phyloP scores from a whole-genome alignment of 345 rosid species.

The Gossypium turneri region DNA sequence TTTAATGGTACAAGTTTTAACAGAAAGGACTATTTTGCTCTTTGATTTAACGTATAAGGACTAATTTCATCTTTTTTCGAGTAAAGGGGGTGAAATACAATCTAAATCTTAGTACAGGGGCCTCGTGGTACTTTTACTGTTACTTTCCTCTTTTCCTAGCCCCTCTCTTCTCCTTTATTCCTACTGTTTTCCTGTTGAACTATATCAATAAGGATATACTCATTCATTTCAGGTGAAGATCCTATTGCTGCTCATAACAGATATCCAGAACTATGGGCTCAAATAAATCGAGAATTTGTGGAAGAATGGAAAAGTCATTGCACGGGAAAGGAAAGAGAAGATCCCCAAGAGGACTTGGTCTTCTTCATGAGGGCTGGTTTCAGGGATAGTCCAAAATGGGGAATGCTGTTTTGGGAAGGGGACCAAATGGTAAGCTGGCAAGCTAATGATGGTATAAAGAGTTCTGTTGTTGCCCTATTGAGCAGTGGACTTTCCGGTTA shows the following conservation, averaged over 20 bases:
- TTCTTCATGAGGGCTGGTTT: conserved; percentile 51
- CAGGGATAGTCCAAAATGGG: conserved; percentile 68
- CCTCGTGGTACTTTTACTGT: not conserved
- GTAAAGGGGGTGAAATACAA: too few relatives aligned
- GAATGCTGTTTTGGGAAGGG: conserved; percentile 78
- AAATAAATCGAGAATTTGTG: conserved; percentile 53
- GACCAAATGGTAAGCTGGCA: conserved; percentile 86
- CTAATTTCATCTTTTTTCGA: too few relatives aligned
- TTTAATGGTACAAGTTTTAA: too few relatives aligned
- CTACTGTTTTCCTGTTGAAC: not conserved
- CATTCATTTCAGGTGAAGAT: conserved; percentile 51
- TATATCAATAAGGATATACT: not conserved
- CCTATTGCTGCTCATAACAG: conserved; percentile 65
- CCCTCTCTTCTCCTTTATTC: not conserved
- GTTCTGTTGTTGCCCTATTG: conserved; percentile 60
- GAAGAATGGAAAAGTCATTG: conserved; percentile 52
- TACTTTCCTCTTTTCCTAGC: not conserved
- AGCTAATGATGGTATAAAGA: conserved; percentile 66
- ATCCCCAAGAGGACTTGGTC: conserved; percentile 22
- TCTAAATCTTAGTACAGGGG: too few relatives aligned
- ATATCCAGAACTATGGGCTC: conserved; percentile 79
- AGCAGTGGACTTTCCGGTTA: conserved; percentile 67
- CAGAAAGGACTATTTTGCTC: too few relatives aligned
- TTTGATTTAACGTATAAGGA: too few relatives aligned
- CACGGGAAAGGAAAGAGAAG: conserved; percentile 31